These are phyloP conservation scores for Elongisporangium senticosum DNA, from an alignment of 352 stramenopile species.

Conservation along the genomic window DNA sequence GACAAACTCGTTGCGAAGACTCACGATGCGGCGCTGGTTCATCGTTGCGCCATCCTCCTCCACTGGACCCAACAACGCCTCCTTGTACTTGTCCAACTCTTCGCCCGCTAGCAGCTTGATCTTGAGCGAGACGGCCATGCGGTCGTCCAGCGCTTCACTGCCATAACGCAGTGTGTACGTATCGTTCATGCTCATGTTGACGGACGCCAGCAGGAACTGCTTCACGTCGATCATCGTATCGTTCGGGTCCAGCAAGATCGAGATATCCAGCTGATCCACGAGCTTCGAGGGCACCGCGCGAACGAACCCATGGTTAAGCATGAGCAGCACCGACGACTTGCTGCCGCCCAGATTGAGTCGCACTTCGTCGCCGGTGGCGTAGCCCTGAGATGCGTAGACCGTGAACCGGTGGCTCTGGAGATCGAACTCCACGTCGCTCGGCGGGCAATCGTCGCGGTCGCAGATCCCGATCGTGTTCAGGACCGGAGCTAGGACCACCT, in stretches of 20 bases:
- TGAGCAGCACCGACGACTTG: slow-evolving; percentile 34
- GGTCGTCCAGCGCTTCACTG: slow-evolving; percentile 7
- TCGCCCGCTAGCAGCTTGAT: slow-evolving; percentile 35
- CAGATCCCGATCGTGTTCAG: slow-evolving; percentile 36
- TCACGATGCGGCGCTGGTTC: slow-evolving; percentile 17
- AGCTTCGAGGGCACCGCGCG: slow-evolving; percentile 10
- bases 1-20: slow-evolving; percentile 45
- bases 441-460: slow-evolving; percentile 21
- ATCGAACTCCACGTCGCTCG: slow-evolving; percentile 22
- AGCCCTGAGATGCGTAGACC: slow-evolving; percentile 26
- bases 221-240: slow-evolving; percentile 33
- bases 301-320: slow-evolving; percentile 44
- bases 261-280: slow-evolving; percentile 39
- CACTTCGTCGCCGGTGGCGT: slow-evolving; percentile 24
- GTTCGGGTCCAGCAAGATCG: slow-evolving; percentile 31
- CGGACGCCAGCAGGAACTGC: slow-evolving; percentile 23
- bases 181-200: slow-evolving; percentile 39
- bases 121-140: slow-evolving; percentile 27
- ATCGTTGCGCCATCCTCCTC: slow-evolving; percentile 7
- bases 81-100: slow-evolving; percentile 24
- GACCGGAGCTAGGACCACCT: slow-evolving; percentile 34
- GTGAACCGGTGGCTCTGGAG: slow-evolving; percentile 15
- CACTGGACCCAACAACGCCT: slow-evolving; percentile 14
- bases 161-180: slow-evolving; percentile 29
- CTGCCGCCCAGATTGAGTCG: slow-evolving; percentile 15